Conservation (phyloP, 805 yeast genomes). For the Myxozyma vanderwaltii region DNA sequence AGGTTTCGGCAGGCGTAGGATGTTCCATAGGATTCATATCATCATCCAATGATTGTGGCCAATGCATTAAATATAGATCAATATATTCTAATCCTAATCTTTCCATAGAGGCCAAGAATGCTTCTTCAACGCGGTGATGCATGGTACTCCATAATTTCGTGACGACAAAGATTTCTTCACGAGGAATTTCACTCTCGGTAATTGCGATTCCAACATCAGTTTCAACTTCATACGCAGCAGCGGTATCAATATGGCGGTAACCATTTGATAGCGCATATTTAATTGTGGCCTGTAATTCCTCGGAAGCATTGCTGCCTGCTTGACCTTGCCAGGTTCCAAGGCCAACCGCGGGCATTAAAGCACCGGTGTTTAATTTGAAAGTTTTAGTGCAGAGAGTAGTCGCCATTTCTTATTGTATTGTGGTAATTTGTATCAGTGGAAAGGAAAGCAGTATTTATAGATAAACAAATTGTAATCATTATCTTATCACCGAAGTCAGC, state of each 20-base stretch:
- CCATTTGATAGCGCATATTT: slow-evolving; percentile 46
- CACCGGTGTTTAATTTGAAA: slow-evolving; percentile 55
- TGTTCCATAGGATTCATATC: slow-evolving; percentile 49
- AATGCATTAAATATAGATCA: slow-evolving; percentile 77
- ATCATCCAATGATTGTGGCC: slow-evolving; percentile 62
- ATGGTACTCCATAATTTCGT: slow-evolving; percentile 47
- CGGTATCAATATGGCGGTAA: slow-evolving; percentile 78
- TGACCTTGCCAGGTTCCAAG: slow-evolving; percentile 71
- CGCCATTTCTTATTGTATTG: background rate
- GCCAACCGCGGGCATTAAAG: slow-evolving; percentile 64
- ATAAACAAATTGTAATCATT: background rate
- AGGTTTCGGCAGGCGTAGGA: slow-evolving; percentile 68
- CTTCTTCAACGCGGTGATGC: slow-evolving; percentile 50
- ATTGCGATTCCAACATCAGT: slow-evolving; percentile 56
- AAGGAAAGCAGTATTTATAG: background rate
- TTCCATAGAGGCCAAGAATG: slow-evolving; percentile 59
- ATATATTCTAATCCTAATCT: slow-evolving; percentile 73
- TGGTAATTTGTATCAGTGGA: background rate
- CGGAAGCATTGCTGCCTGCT: slow-evolving; percentile 51
- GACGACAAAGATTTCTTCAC: slow-evolving; percentile 48
- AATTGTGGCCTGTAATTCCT: slow-evolving; percentile 50
- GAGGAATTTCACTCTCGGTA: slow-evolving; percentile 51
- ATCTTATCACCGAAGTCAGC: too few species aligned
- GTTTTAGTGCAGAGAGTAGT: slow-evolving; percentile 9
- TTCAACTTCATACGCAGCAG: slow-evolving; percentile 66